Conservation (phyloP, 1,139 yeast species). For the Arxiozyma slooffiae region DNA sequence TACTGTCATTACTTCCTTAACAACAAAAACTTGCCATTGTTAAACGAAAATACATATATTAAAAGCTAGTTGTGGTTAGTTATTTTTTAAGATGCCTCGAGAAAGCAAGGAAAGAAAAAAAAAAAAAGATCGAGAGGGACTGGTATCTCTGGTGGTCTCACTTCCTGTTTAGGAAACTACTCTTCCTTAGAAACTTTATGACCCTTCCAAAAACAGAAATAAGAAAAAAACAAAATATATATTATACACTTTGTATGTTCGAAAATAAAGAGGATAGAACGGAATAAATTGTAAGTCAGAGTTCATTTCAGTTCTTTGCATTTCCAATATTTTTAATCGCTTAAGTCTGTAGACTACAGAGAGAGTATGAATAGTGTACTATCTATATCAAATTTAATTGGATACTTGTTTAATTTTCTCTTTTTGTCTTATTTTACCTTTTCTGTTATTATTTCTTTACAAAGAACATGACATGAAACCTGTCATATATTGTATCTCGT, state of each 20-base stretch:
- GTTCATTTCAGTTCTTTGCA: too few species aligned
- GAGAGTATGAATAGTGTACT: too few species aligned
- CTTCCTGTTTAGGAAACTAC: not conserved
- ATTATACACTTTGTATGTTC: too few species aligned
- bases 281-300: too few species aligned
- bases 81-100: not conserved
- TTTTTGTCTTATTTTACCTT: not conserved
- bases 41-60: too few species aligned
- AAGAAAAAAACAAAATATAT: too few species aligned
- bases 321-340: too few species aligned
- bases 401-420: not conserved
- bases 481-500: too few species aligned
- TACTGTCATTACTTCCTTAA: not conserved
- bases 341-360: too few species aligned
- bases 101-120: not conserved
- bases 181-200: not conserved
- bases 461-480: not conserved
- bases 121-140: not conserved
- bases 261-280: too few species aligned
- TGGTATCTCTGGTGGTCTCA: not conserved
- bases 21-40: not conserved
- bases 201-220: not conserved
- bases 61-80: not conserved
- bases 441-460: too few species aligned
- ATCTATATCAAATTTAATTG: too few species aligned